Percentiles rank a stretch among this genome's conserved stretches.
Conservation (phyloP, 164 flowering plant species). For the Taxillus chinensis region DNA sequence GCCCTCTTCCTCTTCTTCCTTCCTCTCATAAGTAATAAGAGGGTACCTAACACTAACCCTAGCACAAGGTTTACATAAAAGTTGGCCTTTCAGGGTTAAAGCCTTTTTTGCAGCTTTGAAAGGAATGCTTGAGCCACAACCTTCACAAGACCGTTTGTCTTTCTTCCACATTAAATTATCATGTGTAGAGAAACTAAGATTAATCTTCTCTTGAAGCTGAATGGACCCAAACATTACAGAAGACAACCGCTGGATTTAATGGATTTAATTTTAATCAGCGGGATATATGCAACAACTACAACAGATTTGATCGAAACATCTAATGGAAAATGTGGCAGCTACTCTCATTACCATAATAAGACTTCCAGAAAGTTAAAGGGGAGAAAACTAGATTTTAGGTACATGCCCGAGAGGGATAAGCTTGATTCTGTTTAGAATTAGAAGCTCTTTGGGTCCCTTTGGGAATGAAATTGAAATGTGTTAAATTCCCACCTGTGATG, state of each 20-base stretch:
- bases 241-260: too few species aligned
- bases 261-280: too few species aligned
- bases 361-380: not conserved
- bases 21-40: not conserved
- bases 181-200: constrained; percentile 25
- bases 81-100: constrained; percentile 23
- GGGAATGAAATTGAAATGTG: constrained; percentile 20
- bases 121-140: constrained; percentile 61
- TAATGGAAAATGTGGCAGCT: too few species aligned
- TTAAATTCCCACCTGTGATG: constrained; percentile 29
- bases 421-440: constrained; percentile 57
- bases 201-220: not conserved
- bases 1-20: too few species aligned
- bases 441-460: constrained; percentile 46
- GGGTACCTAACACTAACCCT: constrained; percentile 40
- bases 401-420: constrained; percentile 44
- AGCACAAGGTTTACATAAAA: constrained; percentile 62
- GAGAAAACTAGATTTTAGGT: not conserved
- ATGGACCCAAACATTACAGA: not conserved
- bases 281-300: too few species aligned
- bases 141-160: constrained; percentile 35
- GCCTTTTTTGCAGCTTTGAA: constrained; percentile 35
- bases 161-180: constrained; percentile 23
- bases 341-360: not conserved
- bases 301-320: too few species aligned